phyloP scores from a whole-genome alignment of 2,329 filamentous ascomycete species.

The Alternaria ventricosa region DNA sequence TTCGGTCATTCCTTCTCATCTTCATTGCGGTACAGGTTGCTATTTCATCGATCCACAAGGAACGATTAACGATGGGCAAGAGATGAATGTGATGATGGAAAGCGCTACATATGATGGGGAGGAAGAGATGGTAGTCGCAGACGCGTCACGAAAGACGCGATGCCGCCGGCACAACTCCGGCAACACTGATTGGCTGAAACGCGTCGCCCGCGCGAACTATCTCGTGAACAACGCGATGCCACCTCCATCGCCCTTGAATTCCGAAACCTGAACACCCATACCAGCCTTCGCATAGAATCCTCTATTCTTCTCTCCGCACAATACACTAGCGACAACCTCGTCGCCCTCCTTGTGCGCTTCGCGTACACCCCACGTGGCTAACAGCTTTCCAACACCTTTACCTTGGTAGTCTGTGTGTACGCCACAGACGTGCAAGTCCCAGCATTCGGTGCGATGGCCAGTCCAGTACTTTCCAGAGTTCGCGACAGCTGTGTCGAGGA shows the following conservation, averaged over 20 bases:
- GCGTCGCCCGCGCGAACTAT: background rate
- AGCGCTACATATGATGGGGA: background rate
- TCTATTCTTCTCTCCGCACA: conserved; percentile 40
- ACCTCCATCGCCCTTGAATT: conserved; percentile 1
- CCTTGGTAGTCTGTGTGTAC: conserved; percentile 45
- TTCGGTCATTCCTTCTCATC: background rate
- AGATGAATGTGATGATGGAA: background rate
- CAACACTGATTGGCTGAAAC: background rate
- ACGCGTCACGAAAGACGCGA: background rate
- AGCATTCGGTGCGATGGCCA: conserved; percentile 33
- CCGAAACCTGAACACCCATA: conserved; percentile 19
- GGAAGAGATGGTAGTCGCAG: background rate
- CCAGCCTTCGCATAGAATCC: conserved; percentile 35
- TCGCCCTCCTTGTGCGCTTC: conserved; percentile 41
- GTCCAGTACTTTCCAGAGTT: conserved; percentile 32
- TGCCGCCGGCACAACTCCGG: background rate
- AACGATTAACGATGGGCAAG: background rate
- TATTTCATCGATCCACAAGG: background rate
- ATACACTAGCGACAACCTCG: conserved; percentile 30
- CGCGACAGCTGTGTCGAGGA: conserved; percentile 28
- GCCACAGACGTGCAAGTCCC: conserved; percentile 39
- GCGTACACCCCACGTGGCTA: conserved; percentile 49
- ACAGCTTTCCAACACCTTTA: conserved; percentile 46
- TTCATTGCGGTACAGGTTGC: background rate
- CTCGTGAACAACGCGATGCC: conserved; percentile 31